Conservation (phyloP, 768 basidiomycete genomes). For the Termitomyces sp. region DNA sequence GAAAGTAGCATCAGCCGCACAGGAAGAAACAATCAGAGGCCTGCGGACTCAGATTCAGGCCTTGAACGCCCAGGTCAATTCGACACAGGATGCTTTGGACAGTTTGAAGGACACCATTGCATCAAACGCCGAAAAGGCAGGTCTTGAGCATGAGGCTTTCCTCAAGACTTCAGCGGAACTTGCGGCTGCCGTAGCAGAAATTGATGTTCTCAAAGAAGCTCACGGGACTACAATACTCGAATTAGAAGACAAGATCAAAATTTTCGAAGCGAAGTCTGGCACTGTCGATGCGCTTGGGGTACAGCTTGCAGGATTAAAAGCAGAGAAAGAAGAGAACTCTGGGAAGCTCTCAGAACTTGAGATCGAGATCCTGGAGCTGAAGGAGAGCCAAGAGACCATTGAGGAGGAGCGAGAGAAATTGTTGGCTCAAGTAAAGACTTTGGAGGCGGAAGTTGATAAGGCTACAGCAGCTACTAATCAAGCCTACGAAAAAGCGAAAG, state of each 20-base stretch:
- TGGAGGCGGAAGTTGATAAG: constrained; percentile 53
- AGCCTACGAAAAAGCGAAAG: constrained; percentile 42
- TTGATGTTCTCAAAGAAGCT: constrained; percentile 43
- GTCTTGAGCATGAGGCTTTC: constrained; percentile 61
- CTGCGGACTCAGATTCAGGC: constrained; percentile 50
- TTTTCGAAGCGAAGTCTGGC: constrained; percentile 45
- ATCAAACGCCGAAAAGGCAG: constrained; percentile 44
- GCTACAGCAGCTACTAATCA: constrained; percentile 46
- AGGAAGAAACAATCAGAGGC: constrained; percentile 41
- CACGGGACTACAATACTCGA: constrained; percentile 50
- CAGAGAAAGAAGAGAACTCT: constrained; percentile 68
- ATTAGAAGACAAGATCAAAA: constrained; percentile 39
- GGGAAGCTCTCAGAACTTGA: constrained; percentile 78
- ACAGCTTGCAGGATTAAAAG: constrained; percentile 37
- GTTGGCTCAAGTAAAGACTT: constrained; percentile 40
- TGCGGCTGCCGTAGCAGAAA: constrained; percentile 50
- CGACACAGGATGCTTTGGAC: constrained; percentile 52
- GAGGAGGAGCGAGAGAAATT: constrained; percentile 56
- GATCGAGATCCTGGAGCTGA: constrained; percentile 75
- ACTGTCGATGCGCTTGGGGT: constrained; percentile 34
- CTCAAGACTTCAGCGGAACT: constrained; percentile 63
- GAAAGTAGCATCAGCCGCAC: constrained; percentile 35
- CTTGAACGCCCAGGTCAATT: constrained; percentile 47
- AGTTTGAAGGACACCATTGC: constrained; percentile 40
- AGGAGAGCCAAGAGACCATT: constrained; percentile 61